phyloP scores from a whole-genome alignment of 768 basidiomycete species.

The Suillus cothurnatus region DNA sequence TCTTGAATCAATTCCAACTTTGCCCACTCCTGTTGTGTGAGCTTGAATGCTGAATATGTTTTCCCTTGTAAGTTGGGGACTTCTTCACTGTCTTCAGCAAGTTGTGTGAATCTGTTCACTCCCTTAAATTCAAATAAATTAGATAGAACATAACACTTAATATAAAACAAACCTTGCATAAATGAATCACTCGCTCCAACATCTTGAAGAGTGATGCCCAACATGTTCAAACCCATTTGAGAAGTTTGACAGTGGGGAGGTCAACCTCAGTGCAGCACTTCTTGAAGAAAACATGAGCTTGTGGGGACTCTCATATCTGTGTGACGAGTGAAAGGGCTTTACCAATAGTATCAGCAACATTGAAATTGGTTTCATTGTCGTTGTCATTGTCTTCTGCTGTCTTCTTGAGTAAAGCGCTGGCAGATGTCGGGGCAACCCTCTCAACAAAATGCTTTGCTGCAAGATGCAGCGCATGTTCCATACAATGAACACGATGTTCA shows the following conservation, averaged over 20 bases:
- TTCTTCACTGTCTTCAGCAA: not conserved
- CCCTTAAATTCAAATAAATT: no score
- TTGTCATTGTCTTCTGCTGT: not conserved
- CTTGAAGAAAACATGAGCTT: not conserved
- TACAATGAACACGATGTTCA: constrained; percentile 13
- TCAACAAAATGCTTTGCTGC: not conserved
- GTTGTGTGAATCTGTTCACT: not conserved
- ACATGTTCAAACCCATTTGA: not conserved
- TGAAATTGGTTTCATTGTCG: not conserved
- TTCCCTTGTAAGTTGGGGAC: not conserved
- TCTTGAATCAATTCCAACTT: not conserved
- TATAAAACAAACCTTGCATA: not conserved
- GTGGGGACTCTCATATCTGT: not conserved
- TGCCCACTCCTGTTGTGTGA: not conserved
- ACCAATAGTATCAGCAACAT: not conserved
- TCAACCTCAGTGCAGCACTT: not conserved
- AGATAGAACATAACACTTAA: no score
- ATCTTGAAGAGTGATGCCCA: not conserved
- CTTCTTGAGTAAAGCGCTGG: not conserved
- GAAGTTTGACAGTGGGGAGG: not conserved
- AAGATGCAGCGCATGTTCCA: not conserved
- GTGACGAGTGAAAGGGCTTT: not conserved
- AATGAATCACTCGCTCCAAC: not conserved
- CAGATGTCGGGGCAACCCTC: not conserved
- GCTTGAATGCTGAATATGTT: not conserved